phyloP scores from a whole-genome alignment of 345 rosid genomes.

The Ricinus communis region DNA sequence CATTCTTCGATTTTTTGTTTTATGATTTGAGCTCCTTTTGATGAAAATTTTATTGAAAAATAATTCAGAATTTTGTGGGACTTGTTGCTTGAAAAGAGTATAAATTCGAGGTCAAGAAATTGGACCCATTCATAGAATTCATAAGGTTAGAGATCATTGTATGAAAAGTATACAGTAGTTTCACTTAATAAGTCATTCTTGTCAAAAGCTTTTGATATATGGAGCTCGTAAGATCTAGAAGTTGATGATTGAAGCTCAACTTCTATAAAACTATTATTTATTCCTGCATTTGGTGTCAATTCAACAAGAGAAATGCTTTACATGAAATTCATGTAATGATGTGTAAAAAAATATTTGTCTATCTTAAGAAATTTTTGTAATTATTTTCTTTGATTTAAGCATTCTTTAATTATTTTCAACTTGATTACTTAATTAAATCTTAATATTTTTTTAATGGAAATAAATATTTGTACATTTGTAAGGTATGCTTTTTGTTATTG shows the following conservation, averaged over 20 bases:
- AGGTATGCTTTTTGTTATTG: too few species aligned
- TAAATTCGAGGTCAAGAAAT: constrained; percentile 8
- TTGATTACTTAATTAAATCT: too few species aligned
- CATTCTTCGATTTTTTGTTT: not conserved
- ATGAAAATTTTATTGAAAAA: not conserved
- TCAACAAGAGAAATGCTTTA: not conserved
- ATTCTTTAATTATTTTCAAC: too few species aligned
- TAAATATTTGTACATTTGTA: too few species aligned
- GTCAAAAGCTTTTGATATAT: not conserved
- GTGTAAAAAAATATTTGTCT: too few species aligned
- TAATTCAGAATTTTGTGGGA: not conserved
- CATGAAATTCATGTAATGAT: not conserved
- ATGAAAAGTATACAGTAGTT: not conserved
- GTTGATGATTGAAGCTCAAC: not conserved
- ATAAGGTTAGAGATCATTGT: not conserved
- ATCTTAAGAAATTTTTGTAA: too few species aligned
- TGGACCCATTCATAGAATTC: not conserved
- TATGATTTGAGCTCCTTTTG: not conserved
- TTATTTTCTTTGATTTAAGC: too few species aligned
- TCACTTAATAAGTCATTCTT: not conserved
- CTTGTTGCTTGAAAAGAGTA: constrained; percentile 14
- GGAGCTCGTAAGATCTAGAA: not conserved
- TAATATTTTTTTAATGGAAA: too few species aligned
- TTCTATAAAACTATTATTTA: not conserved
- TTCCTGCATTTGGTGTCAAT: not conserved